Conservation (phyloP, 2,329 filamentous ascomycete species). For the Trichoderma sp. region DNA sequence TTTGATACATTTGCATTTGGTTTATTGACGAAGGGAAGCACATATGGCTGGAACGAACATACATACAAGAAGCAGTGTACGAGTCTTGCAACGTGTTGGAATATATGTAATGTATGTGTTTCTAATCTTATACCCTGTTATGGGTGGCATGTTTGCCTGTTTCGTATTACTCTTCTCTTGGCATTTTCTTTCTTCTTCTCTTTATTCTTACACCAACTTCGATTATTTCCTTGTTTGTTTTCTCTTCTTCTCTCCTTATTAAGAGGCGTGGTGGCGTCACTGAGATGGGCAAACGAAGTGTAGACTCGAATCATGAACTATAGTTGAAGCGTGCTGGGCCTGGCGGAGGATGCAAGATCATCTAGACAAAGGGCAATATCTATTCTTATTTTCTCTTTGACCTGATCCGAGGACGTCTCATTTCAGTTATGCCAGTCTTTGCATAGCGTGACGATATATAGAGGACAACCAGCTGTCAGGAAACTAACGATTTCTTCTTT, state of each 20-base stretch:
- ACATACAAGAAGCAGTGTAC: constrained; percentile 27
- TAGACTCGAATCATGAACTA: constrained; percentile 17
- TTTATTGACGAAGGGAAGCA: constrained; percentile 19
- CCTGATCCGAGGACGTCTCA: not conserved
- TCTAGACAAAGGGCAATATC: constrained; percentile 13
- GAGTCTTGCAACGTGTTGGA: constrained; percentile 24
- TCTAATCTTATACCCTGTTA: constrained; percentile 20
- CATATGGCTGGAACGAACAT: constrained; percentile 12
- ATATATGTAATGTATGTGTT: constrained; percentile 27
- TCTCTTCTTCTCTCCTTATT: not conserved
- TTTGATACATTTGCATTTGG: not conserved
- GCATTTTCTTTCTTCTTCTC: not conserved
- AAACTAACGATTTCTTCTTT: too few relatives aligned
- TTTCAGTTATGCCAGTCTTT: too few relatives aligned
- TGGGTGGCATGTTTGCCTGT: constrained; percentile 12
- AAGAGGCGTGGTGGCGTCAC: constrained; percentile 21
- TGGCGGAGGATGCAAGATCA: constrained; percentile 1
- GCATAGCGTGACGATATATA: too few relatives aligned
- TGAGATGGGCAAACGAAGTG: constrained; percentile 24
- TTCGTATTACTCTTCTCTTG: constrained; percentile 6
- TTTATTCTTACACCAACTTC: too few relatives aligned
- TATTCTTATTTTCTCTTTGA: constrained; percentile 3
- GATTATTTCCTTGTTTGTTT: not conserved
- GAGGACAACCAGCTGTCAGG: too few relatives aligned
- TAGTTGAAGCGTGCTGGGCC: constrained; percentile 17